A percentile compares a stretch with the other conserved stretches of the same genome.
Conservation (phyloP, 345 rosid species). For the Eucalyptus sp. region DNA sequence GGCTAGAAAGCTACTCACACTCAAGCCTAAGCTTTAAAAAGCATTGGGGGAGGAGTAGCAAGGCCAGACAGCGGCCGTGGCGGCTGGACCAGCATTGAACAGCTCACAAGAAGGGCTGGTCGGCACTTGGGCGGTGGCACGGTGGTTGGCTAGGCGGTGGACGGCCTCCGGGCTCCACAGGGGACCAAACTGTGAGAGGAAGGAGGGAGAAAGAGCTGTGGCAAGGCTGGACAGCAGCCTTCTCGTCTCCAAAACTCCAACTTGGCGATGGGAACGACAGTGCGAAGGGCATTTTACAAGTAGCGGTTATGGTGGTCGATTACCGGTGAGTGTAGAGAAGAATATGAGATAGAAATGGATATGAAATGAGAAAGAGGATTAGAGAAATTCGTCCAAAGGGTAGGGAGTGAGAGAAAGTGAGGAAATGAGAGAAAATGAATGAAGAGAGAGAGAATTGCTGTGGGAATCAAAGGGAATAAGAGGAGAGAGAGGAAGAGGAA, state of each 20-base stretch:
- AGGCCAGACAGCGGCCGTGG: accelerated
- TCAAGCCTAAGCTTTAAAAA: no score
- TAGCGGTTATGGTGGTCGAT: no score
- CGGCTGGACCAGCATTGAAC: accelerated
- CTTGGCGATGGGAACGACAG: accelerated
- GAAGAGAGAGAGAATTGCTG: no score
- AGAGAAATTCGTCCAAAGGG: no score
- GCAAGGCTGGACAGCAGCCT: no score
- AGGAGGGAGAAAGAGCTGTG: accelerated
- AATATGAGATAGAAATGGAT: no score
- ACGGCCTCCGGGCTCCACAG: accelerated
- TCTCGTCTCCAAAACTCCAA: accelerated
- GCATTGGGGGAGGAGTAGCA: accelerated
- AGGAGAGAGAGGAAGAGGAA: no score
- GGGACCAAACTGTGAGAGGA: accelerated
- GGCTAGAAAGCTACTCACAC: no score
- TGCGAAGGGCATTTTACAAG: accelerated
- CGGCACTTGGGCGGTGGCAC: accelerated
- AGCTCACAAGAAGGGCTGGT: accelerated
- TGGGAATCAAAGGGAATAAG: accelerated
- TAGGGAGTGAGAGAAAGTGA: no score
- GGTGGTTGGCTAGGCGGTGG: accelerated
- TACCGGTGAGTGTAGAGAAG: accelerated
- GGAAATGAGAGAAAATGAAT: no score
- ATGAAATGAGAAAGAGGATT: no score